Conservation (phyloP, 208 protist genomes). For the Leishmania turanica region DNA sequence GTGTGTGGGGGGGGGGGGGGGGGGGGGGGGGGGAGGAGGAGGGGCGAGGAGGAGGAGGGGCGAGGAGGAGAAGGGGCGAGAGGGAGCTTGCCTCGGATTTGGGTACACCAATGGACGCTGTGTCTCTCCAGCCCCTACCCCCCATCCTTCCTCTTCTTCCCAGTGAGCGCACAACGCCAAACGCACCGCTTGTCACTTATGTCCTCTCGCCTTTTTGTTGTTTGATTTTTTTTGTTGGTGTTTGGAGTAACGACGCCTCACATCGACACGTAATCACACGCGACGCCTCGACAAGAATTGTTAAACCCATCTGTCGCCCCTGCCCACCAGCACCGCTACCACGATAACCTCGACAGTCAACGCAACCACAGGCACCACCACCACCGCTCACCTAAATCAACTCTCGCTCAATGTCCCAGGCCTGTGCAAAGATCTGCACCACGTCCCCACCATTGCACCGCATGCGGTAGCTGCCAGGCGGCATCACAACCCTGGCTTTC, state of each 20-base stretch:
- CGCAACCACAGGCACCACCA: background rate
- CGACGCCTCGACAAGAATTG: background rate
- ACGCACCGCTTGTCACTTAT: background rate
- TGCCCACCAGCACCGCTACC: background rate
- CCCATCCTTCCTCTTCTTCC: background rate
- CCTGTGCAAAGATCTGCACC: slow-evolving; percentile 79
- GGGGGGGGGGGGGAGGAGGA: background rate
- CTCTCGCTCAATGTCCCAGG: slow-evolving; percentile 80
- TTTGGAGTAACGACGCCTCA: background rate
- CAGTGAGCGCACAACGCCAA: background rate
- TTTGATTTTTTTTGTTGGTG: background rate
- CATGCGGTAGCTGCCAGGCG: slow-evolving; percentile 67
- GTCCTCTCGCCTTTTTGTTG: background rate
- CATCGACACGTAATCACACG: background rate
- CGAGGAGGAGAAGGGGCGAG: background rate
- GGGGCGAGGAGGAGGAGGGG: too few relatives aligned
- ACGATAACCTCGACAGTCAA: background rate
- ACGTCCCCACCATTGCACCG: slow-evolving; percentile 47
- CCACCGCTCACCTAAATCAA: slow-evolving; percentile 35
- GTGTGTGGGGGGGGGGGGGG: too few relatives aligned
- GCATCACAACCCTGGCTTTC: slow-evolving; percentile 60
- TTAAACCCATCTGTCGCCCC: background rate
- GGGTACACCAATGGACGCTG: background rate
- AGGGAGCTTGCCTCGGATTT: background rate
- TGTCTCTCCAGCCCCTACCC: background rate